phyloP scores from a whole-genome alignment of 2,329 filamentous ascomycete genomes.

The Clarireedia homoeocarpa region DNA sequence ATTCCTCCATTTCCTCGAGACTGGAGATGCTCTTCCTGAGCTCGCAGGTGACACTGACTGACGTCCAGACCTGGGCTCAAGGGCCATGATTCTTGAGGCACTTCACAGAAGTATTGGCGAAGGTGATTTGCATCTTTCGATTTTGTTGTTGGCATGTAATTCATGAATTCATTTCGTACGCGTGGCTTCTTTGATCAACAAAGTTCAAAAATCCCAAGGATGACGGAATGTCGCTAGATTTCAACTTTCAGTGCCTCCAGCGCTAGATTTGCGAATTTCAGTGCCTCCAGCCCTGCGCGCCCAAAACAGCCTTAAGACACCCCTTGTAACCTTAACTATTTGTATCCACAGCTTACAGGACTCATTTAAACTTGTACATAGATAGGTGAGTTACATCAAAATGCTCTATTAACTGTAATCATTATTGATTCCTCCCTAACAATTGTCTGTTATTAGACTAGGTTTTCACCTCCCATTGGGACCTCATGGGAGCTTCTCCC shows the following conservation, averaged over 20 bases:
- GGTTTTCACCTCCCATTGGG: not conserved
- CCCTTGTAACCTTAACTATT: not conserved
- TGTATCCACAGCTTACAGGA: not conserved
- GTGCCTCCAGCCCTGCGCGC: slow-evolving; percentile 3
- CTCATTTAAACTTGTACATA: not conserved
- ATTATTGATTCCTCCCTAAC: not conserved
- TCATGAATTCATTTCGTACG: slow-evolving; percentile 10
- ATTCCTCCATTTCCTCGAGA: slow-evolving; percentile 68
- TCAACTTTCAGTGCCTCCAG: not conserved
- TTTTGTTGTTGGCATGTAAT: slow-evolving; percentile 6
- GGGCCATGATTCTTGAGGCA: slow-evolving; percentile 45
- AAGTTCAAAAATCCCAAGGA: slow-evolving; percentile 6
- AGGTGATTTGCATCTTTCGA: slow-evolving; percentile 19
- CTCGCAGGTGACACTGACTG: slow-evolving; percentile 68
- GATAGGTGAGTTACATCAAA: not conserved
- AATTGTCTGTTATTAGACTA: not conserved
- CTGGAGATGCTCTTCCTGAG: slow-evolving; percentile 74
- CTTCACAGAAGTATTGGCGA: slow-evolving; percentile 16
- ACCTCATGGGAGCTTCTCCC: slow-evolving; percentile 19
- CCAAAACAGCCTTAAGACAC: not conserved
- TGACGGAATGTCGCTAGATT: slow-evolving; percentile 9
- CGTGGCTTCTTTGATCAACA: slow-evolving; percentile 17
- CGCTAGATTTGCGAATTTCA: not conserved
- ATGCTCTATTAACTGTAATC: not conserved
- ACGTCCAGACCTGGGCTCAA: slow-evolving; percentile 49